A percentile compares a stretch with the other conserved stretches of the same genome.
Evolutionary conservation across 495 filamentous ascomycete genomes (phyloP).

Genomic region (Copromyces sp.): DNA sequence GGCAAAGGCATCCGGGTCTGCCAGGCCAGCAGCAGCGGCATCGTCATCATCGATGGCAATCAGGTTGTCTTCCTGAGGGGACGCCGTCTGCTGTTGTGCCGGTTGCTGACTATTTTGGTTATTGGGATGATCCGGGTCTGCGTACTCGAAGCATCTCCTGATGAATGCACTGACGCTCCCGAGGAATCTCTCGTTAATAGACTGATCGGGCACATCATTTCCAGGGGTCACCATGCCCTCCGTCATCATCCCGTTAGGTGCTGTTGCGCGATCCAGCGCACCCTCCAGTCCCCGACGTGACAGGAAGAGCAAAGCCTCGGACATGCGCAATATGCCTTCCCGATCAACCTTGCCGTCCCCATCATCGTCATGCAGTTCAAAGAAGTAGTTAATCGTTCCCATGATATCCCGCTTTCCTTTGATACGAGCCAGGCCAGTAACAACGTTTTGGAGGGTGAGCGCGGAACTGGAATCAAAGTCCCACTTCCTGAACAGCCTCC

Average conservation of each 20-base stretch:
- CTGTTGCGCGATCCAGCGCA: slow-evolving; percentile 38
- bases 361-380: slow-evolving; percentile 90
- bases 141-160: slow-evolving; percentile 92
- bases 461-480: slow-evolving; percentile 64
- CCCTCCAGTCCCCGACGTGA: slow-evolving; percentile 79
- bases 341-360: slow-evolving; percentile 89
- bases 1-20: slow-evolving; percentile 49
- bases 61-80: slow-evolving; percentile 18
- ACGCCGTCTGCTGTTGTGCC: slow-evolving; percentile 1
- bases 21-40: slow-evolving; percentile 28
- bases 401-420: slow-evolving; percentile 93
- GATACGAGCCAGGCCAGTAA: slow-evolving; percentile 77
- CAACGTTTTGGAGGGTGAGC: slow-evolving; percentile 79
- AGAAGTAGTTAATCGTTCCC: slow-evolving; percentile 95
- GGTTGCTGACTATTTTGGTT: slow-evolving; percentile 31
- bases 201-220: slow-evolving; percentile 29
- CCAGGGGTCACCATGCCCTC: slow-evolving; percentile 17
- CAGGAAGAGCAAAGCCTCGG: slow-evolving; percentile 87
- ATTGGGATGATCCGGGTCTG: slow-evolving; percentile 75
- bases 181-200: slow-evolving; percentile 68
- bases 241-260: slow-evolving; percentile 25
- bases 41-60: neutral
- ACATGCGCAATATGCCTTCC: slow-evolving; percentile 90
- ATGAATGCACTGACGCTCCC: slow-evolving; percentile 93
- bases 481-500: slow-evolving; percentile 80